These are phyloP conservation scores for Nevesoporus exiguus DNA, from an alignment of 768 basidiomycete species.

Conservation along the genomic window DNA sequence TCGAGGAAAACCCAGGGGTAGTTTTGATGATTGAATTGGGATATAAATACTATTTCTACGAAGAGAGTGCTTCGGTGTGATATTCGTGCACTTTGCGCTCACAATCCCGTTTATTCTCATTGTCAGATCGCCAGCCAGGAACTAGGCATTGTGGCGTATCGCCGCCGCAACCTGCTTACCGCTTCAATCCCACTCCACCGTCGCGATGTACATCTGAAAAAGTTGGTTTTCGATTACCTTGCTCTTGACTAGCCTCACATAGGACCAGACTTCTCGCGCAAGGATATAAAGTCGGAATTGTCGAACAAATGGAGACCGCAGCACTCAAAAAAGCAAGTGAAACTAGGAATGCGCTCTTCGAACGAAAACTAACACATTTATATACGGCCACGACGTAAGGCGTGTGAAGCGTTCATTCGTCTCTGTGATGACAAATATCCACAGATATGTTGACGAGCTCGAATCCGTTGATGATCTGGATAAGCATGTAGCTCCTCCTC, in stretches of 20 bases:
- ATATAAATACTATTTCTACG: conserved; percentile 82
- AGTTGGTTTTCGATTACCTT: conserved; percentile 40
- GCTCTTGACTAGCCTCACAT: background rate
- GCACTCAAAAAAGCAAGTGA: conserved; percentile 83
- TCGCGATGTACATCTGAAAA: conserved; percentile 69
- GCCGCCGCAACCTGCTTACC: conserved; percentile 66
- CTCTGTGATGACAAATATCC: conserved; percentile 7
- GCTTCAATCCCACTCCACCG: conserved; percentile 73
- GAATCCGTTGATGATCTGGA: conserved; percentile 63
- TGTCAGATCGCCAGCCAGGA: conserved; percentile 67
- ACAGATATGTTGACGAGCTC: conserved; percentile 81
- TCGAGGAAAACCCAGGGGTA: conserved; percentile 60
- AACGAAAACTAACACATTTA: conserved; percentile 68
- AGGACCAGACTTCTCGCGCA: conserved; percentile 60
- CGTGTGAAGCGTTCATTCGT: background rate
- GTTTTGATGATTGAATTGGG: conserved; percentile 80
- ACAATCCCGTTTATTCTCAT: conserved; percentile 10
- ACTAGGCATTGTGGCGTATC: conserved; percentile 74
- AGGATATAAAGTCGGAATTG: conserved; percentile 81
- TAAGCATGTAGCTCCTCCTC: conserved; percentile 53
- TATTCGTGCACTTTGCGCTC: background rate
- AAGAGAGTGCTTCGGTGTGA: conserved; percentile 74
- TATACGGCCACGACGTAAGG: conserved; percentile 87
- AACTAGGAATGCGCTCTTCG: conserved; percentile 70
- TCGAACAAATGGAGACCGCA: conserved; percentile 81